phyloP scores from a whole-genome alignment of 768 basidiomycete species.

The Mycena venus region DNA sequence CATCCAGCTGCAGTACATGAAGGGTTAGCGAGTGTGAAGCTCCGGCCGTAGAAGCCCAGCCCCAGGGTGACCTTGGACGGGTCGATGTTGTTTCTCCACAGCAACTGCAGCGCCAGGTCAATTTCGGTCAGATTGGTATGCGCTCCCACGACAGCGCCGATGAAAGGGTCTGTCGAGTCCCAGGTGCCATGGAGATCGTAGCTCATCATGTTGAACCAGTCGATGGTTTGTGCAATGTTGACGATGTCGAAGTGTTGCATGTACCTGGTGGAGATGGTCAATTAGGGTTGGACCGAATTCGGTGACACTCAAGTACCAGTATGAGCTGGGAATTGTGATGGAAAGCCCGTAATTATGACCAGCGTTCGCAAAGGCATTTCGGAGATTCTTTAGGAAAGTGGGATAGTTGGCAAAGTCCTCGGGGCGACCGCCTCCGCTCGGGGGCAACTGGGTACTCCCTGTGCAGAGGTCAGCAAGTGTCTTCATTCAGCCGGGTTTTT shows the following conservation, averaged over 20 bases:
- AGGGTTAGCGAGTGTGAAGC: background rate
- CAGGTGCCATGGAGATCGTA: conserved; percentile 37
- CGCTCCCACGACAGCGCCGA: conserved; percentile 28
- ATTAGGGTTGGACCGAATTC: too few relatives aligned
- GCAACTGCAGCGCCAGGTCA: conserved; percentile 25
- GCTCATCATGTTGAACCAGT: conserved; percentile 39
- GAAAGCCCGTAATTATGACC: too few relatives aligned
- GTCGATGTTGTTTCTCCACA: conserved; percentile 15
- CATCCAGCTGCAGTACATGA: background rate
- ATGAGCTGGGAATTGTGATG: too few relatives aligned
- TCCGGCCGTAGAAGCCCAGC: conserved; percentile 30
- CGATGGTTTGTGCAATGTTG: conserved; percentile 20
- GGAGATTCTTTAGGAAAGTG: too few relatives aligned
- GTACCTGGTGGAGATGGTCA: background rate
- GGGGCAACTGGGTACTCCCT: too few relatives aligned
- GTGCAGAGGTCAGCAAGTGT: too few relatives aligned
- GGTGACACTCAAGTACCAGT: too few relatives aligned
- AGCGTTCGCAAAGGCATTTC: too few relatives aligned
- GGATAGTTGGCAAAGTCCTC: too few relatives aligned
- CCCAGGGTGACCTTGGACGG: conserved; percentile 32
- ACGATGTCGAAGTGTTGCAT: conserved; percentile 23
- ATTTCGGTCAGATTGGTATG: conserved; percentile 40
- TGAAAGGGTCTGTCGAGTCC: conserved; percentile 31
- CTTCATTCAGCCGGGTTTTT: too few relatives aligned
- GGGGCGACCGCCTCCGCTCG: too few relatives aligned